phyloP scores from a whole-genome alignment of 202 grass and related monocot species.

The Zizania palustris region DNA sequence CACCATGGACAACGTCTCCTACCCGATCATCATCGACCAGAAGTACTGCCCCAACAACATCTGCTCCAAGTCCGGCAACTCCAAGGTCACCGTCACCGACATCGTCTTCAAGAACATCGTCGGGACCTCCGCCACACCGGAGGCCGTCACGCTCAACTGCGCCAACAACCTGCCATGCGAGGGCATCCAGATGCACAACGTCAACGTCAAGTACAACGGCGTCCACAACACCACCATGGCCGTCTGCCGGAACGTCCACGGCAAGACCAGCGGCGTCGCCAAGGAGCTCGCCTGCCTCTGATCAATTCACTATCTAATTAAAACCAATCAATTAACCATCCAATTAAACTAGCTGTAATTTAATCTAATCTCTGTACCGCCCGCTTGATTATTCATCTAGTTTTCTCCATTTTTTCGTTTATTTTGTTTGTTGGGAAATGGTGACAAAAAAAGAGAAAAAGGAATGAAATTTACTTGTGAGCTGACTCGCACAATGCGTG shows the following conservation, averaged over 20 bases:
- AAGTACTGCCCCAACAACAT: constrained; percentile 80
- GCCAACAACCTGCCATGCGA: constrained; percentile 56
- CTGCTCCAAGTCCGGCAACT: constrained; percentile 38
- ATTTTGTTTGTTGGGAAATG: neutral
- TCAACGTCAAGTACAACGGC: constrained; percentile 51
- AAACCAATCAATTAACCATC: too few species aligned
- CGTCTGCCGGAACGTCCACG: constrained; percentile 48
- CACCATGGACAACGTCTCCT: constrained; percentile 62
- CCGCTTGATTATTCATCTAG: neutral
- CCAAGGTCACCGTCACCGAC: constrained; percentile 54
- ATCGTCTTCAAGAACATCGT: constrained; percentile 64
- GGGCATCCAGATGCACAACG: constrained; percentile 58
- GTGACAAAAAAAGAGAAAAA: too few species aligned
- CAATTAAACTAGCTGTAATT: neutral
- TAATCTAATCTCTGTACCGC: neutral
- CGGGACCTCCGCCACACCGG: constrained; percentile 56
- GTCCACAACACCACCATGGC: constrained; percentile 39
- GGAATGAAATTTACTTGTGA: too few species aligned
- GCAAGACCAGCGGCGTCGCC: constrained; percentile 28
- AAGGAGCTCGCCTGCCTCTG: constrained; percentile 48
- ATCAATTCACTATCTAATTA: too few species aligned
- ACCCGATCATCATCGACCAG: constrained; percentile 82
- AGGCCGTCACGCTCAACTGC: constrained; percentile 60
- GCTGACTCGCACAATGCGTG: too few species aligned
- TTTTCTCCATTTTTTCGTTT: neutral